These are phyloP conservation scores for Monilinia aucupariae DNA, from an alignment of 2,329 filamentous ascomycete species.

Conservation along the genomic window DNA sequence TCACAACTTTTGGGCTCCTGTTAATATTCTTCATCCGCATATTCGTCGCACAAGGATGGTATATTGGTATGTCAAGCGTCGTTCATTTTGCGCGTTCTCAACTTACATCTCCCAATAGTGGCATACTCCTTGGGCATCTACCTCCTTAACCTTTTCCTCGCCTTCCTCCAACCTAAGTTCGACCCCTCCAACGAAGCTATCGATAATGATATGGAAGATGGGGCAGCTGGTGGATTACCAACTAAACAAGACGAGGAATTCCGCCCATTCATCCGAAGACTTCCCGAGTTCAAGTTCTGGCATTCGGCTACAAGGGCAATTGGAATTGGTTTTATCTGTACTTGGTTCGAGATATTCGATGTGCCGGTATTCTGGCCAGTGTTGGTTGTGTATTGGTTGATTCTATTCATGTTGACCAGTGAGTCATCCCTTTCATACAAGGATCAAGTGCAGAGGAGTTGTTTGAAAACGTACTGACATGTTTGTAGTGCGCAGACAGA, in stretches of 20 bases:
- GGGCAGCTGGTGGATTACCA: conserved; percentile 72
- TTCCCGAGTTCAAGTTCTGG: conserved; percentile 99
- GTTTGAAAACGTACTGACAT: conserved; percentile 17
- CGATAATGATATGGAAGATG: conserved; percentile 96
- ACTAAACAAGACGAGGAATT: conserved; percentile 98
- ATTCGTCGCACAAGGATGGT: conserved; percentile 92
- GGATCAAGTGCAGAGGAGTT: background rate
- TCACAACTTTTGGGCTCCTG: conserved; percentile 70
- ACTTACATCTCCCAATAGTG: conserved; percentile 48
- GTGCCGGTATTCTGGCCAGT: conserved; percentile 99
- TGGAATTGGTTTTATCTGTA: conserved; percentile 76
- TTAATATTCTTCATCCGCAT: conserved; percentile 83
- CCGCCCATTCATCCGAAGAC: conserved; percentile 87
- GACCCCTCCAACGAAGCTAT: conserved; percentile 87
- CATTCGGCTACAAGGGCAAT: conserved; percentile 88
- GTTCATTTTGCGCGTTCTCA: background rate
- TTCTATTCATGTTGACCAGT: conserved; percentile 94
- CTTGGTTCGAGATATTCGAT: conserved; percentile 91
- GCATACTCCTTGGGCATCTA: conserved; percentile 98
- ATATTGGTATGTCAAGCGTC: conserved; percentile 65
- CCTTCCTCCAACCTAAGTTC: conserved; percentile 97
- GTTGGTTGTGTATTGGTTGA: conserved; percentile 96
- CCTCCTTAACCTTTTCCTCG: conserved; percentile 97
- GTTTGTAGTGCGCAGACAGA: conserved; percentile 84
- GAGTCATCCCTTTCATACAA: conserved; percentile 40